Evolutionary conservation across 2,329 filamentous ascomycete species (phyloP).

Genomic region (Aspergillus sp.): DNA sequence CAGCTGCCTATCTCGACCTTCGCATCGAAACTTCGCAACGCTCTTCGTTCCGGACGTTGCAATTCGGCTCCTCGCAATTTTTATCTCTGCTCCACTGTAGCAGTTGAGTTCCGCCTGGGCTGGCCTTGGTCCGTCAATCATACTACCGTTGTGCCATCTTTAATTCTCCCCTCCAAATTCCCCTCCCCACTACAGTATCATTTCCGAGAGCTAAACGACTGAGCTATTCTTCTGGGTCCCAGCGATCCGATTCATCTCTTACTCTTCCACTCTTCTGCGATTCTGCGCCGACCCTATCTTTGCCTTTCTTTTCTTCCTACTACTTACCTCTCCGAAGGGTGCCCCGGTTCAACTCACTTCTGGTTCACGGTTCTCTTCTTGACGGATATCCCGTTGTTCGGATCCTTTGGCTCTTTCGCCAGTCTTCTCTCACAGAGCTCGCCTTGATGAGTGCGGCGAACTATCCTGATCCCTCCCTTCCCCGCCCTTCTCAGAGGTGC

Average conservation of each 20-base stretch:
- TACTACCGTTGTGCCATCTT: slow-evolving; percentile 26
- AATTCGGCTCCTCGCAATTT: slow-evolving; percentile 1
- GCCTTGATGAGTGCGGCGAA: slow-evolving; percentile 45
- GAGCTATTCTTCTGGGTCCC: slow-evolving; percentile 18
- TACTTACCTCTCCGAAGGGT: slow-evolving; percentile 15
- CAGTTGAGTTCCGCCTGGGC: slow-evolving; percentile 15
- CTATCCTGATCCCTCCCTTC: slow-evolving; percentile 42
- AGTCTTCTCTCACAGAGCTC: slow-evolving; percentile 23
- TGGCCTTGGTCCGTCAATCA: slow-evolving; percentile 19
- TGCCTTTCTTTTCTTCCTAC: slow-evolving; percentile 18
- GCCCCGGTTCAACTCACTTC: slow-evolving; percentile 18
- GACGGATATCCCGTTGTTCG: slow-evolving; percentile 22
- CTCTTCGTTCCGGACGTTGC: slow-evolving; percentile 2
- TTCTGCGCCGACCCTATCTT: slow-evolving; percentile 23
- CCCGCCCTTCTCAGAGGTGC: slow-evolving; percentile 44
- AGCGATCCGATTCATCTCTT: slow-evolving; percentile 25
- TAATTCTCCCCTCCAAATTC: slow-evolving; percentile 17
- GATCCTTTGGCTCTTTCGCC: slow-evolving; percentile 23
- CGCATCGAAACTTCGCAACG: neutral
- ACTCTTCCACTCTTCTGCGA: slow-evolving; percentile 22
- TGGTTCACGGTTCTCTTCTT: slow-evolving; percentile 25
- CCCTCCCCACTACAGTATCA: slow-evolving; percentile 23
- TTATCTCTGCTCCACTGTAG: slow-evolving; percentile 24
- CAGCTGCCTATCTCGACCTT: neutral
- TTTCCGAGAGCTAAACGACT: slow-evolving; percentile 9